These are phyloP conservation scores for Boletus eberwhitei DNA, from an alignment of 768 basidiomycete species.

Conservation along the genomic window DNA sequence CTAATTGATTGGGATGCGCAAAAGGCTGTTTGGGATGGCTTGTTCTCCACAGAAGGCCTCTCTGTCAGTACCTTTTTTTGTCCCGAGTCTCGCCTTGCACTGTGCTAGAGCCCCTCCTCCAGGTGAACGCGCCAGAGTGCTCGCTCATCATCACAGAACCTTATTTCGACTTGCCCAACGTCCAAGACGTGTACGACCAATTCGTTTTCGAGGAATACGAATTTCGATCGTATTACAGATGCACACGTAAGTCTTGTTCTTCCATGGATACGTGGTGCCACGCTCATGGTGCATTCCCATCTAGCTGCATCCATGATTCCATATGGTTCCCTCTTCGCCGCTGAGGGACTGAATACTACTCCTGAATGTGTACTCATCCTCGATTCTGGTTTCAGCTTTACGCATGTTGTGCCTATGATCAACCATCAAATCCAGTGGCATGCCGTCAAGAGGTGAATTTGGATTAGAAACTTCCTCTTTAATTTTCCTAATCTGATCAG, in stretches of 20 bases:
- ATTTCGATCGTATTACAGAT: slow-evolving; percentile 76
- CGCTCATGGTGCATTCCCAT: slow-evolving; percentile 17
- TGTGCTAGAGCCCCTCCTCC: slow-evolving; percentile 11
- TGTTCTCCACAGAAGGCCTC: slow-evolving; percentile 72
- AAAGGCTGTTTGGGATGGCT: slow-evolving; percentile 89
- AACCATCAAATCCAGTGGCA: slow-evolving; percentile 71
- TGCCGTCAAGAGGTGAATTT: slow-evolving; percentile 72
- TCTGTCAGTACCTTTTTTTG: slow-evolving; percentile 42
- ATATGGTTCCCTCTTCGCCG: slow-evolving; percentile 65
- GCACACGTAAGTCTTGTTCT: slow-evolving; percentile 61
- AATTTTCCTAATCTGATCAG: slow-evolving; percentile 40
- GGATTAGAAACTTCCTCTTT: slow-evolving; percentile 12
- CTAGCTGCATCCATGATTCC: slow-evolving; percentile 80
- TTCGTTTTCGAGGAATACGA: slow-evolving; percentile 97
- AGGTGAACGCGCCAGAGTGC: slow-evolving; percentile 73
- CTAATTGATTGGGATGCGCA: slow-evolving; percentile 94
- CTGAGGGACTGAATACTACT: slow-evolving; percentile 39
- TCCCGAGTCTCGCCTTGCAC: background rate
- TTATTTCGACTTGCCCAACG: slow-evolving; percentile 88
- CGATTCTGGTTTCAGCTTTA: slow-evolving; percentile 93
- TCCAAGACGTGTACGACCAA: slow-evolving; percentile 92
- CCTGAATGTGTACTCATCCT: slow-evolving; percentile 82
- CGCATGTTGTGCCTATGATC: slow-evolving; percentile 84
- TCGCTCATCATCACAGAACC: slow-evolving; percentile 90
- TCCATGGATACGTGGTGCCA: slow-evolving; percentile 20